A percentile compares a stretch with the other conserved stretches of the same genome.
Evolutionary conservation across 1,139 yeast genomes (phyloP).

Genomic region (Saccharomyces hybrid): DNA sequence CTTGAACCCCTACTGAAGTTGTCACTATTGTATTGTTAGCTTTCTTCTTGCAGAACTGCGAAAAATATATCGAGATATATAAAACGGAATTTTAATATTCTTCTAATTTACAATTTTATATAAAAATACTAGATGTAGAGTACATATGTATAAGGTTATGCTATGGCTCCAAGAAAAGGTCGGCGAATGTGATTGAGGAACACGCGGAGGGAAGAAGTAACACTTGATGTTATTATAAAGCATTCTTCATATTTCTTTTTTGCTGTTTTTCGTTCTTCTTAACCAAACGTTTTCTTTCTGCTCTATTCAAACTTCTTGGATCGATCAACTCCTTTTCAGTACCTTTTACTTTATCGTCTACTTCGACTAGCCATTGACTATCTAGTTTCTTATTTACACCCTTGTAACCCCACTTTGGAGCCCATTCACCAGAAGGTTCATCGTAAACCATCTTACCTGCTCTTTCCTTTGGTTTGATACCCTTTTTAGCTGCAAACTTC

Average conservation of each 20-base stretch:
- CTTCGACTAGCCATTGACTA: constrained; percentile 92
- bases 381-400: constrained; percentile 86
- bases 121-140: neutral
- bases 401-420: constrained; percentile 95
- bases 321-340: constrained; percentile 69
- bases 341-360: constrained; percentile 63
- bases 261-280: constrained; percentile 85
- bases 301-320: constrained; percentile 74
- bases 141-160: neutral
- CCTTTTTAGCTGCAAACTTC: constrained; percentile 89
- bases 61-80: neutral
- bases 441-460: constrained; percentile 87
- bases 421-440: constrained; percentile 91
- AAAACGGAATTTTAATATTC: neutral
- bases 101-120: neutral
- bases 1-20: neutral
- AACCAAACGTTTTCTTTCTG: constrained; percentile 75
- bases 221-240: neutral
- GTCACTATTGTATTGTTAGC: neutral
- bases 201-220: neutral
- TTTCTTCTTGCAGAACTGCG: neutral
- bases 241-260: constrained; percentile 61
- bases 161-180: neutral
- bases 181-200: neutral
- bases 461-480: constrained; percentile 83